phyloP scores from a whole-genome alignment of 179 eudicot genomes.

The Silene noctiflora region DNA sequence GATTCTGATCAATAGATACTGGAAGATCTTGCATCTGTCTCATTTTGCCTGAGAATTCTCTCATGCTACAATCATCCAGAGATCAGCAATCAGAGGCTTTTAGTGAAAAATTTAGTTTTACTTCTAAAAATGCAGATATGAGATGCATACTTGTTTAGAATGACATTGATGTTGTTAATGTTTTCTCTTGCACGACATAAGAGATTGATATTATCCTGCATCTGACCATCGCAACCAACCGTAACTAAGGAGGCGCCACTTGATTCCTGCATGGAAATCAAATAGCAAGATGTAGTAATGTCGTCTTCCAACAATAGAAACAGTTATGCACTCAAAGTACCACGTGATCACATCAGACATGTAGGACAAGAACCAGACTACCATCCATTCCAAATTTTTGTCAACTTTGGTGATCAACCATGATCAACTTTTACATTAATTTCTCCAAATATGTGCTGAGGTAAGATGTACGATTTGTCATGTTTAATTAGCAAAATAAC shows the following conservation, averaged over 20 bases:
- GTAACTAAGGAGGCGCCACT: background rate
- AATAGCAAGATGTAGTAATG: no score
- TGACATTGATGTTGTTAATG: slow-evolving; percentile 33
- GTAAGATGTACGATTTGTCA: no score
- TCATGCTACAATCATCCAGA: slow-evolving; percentile 56
- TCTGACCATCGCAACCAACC: slow-evolving; percentile 18
- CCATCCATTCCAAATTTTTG: no score
- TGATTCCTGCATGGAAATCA: background rate
- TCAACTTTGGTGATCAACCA: no score
- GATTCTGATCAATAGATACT: slow-evolving; percentile 64
- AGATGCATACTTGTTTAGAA: slow-evolving; percentile 33
- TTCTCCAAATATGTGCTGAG: no score
- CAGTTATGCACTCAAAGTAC: no score
- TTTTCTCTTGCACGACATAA: slow-evolving; percentile 39
- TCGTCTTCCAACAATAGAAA: no score
- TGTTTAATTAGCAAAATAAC: no score
- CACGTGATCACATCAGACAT: no score
- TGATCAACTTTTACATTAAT: no score
- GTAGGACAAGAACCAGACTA: no score
- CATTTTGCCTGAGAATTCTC: slow-evolving; percentile 55
- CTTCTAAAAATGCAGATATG: background rate
- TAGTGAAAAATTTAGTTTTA: background rate
- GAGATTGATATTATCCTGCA: slow-evolving; percentile 40
- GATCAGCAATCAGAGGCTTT: background rate
- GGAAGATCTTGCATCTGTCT: slow-evolving; percentile 82